Evolutionary conservation across 2,329 filamentous ascomycete species (phyloP).

Genomic region (Xylaria sp.): DNA sequence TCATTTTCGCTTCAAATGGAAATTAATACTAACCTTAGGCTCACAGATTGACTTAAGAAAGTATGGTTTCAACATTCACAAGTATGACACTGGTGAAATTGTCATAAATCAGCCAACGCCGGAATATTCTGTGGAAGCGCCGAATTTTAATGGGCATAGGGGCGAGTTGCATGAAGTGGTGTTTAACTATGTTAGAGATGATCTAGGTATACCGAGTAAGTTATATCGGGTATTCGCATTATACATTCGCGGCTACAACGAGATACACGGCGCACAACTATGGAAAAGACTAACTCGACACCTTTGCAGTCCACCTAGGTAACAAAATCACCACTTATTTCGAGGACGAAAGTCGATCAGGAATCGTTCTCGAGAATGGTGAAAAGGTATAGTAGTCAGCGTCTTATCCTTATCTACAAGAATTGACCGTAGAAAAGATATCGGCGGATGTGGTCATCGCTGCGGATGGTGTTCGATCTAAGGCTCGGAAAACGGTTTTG

Average conservation of each 20-base stretch:
- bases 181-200: slow-evolving; percentile 66
- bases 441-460: slow-evolving; percentile 64
- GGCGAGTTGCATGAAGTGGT: slow-evolving; percentile 70
- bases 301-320: slow-evolving; percentile 57
- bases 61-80: slow-evolving; percentile 72
- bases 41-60: slow-evolving; percentile 59
- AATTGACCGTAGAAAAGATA: slow-evolving; percentile 46
- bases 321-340: slow-evolving; percentile 64
- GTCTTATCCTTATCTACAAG: background rate
- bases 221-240: background rate
- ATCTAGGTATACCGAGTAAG: slow-evolving; percentile 62
- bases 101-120: slow-evolving; percentile 66
- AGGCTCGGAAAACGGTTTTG: slow-evolving; percentile 62
- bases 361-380: slow-evolving; percentile 62
- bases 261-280: background rate
- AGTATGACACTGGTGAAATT: slow-evolving; percentile 69
- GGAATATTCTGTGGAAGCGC: slow-evolving; percentile 57
- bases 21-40: background rate
- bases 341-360: slow-evolving; percentile 62
- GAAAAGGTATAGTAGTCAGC: slow-evolving; percentile 52
- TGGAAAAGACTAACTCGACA: background rate
- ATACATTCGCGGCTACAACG: no score
- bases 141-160: slow-evolving; percentile 69
- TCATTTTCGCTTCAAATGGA: background rate
- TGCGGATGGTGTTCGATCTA: slow-evolving; percentile 66